A percentile compares a stretch with the other conserved stretches of the same genome.
phyloP scores from a whole-genome alignment of 2,329 filamentous ascomycete genomes.

The Fusarium udum region DNA sequence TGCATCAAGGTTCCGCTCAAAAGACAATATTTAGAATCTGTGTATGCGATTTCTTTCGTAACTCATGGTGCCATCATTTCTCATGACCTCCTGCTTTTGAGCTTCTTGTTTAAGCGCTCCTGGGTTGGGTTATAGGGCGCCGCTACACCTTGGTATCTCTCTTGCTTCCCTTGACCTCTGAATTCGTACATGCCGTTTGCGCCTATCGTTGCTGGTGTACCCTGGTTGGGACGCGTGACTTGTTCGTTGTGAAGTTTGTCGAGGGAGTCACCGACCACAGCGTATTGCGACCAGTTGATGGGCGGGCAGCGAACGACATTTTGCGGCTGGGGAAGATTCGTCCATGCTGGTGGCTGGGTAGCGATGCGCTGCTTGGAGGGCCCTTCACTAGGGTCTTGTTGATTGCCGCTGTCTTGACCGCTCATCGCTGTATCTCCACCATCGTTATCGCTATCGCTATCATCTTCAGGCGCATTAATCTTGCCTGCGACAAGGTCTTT shows the following conservation, averaged over 20 bases:
- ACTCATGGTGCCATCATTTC: slow-evolving; percentile 21
- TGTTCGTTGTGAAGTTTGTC: slow-evolving; percentile 89
- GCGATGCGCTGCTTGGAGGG: slow-evolving; percentile 35
- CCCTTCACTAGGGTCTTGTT: slow-evolving; percentile 40
- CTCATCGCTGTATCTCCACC: slow-evolving; percentile 46
- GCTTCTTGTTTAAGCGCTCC: slow-evolving; percentile 58
- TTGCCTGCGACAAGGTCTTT: slow-evolving; percentile 72
- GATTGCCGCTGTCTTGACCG: slow-evolving; percentile 43
- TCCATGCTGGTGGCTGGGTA: slow-evolving; percentile 58
- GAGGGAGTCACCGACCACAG: slow-evolving; percentile 80
- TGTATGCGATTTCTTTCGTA: slow-evolving; percentile 14
- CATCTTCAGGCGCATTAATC: slow-evolving; percentile 52
- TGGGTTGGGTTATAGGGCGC: slow-evolving; percentile 64
- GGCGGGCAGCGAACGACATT: slow-evolving; percentile 86
- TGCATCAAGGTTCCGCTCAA: slow-evolving; percentile 17
- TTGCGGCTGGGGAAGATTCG: slow-evolving; percentile 78
- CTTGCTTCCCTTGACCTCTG: slow-evolving; percentile 55
- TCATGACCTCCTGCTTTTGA: slow-evolving; percentile 47
- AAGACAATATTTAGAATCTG: slow-evolving; percentile 4
- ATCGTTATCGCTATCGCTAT: slow-evolving; percentile 42
- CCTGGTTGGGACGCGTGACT: slow-evolving; percentile 68
- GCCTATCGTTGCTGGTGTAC: slow-evolving; percentile 58
- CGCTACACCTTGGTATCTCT: slow-evolving; percentile 61
- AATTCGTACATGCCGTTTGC: slow-evolving; percentile 62
- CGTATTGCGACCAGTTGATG: slow-evolving; percentile 95